phyloP scores from a whole-genome alignment of 352 stramenopile genomes.

The Globisporangium megalacanthum region DNA sequence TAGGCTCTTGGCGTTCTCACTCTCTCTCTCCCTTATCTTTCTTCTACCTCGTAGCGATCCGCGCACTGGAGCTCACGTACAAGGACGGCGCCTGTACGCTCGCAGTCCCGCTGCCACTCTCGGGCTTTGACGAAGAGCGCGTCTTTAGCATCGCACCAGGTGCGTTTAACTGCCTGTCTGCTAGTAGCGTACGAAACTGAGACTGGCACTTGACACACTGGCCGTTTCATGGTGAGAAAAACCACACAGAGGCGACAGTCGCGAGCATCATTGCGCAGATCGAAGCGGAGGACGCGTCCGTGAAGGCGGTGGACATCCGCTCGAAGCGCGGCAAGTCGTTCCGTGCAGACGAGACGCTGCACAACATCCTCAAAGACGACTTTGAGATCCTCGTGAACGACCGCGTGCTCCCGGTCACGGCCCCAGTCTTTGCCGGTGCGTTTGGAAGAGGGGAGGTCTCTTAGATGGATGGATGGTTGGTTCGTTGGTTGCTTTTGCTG shows the following conservation, averaged over 20 bases:
- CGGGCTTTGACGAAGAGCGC: constrained; percentile 68
- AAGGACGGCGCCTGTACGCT: constrained; percentile 69
- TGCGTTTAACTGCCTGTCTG: constrained; percentile 8
- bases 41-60: constrained; percentile 11
- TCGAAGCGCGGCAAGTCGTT: constrained; percentile 54
- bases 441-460: neutral
- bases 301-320: constrained; percentile 63
- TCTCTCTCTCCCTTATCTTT: neutral
- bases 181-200: neutral
- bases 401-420: constrained; percentile 60
- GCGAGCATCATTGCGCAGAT: constrained; percentile 70
- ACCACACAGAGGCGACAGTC: constrained; percentile 57
- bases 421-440: constrained; percentile 58
- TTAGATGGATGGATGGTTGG: neutral
- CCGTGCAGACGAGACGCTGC: constrained; percentile 51
- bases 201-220: neutral
- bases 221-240: too few relatives aligned
- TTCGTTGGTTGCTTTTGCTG: neutral
- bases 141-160: constrained; percentile 72
- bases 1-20: neutral
- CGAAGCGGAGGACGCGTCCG: constrained; percentile 65
- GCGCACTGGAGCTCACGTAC: constrained; percentile 77
- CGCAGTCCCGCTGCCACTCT: constrained; percentile 72
- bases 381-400: constrained; percentile 83
- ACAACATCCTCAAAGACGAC: constrained; percentile 70